A percentile compares a stretch with the other conserved stretches of the same genome.
phyloP scores from a whole-genome alignment of 352 stramenopile genomes.

The Phytophthora citrophthora region DNA sequence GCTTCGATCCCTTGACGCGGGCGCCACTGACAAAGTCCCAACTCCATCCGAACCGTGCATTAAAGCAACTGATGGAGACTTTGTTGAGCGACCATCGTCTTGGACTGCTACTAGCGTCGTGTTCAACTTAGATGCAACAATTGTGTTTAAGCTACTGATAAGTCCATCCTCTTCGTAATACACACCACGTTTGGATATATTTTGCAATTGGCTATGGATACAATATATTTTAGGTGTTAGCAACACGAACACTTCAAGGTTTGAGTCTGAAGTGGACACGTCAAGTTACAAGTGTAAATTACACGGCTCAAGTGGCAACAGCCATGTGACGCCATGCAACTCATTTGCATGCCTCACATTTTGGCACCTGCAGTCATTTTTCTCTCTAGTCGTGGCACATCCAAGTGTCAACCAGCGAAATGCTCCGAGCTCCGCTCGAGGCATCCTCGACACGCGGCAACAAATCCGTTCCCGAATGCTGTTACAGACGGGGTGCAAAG shows the following conservation, averaged over 20 bases:
- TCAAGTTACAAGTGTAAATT: neutral
- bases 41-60: slow-evolving; percentile 68
- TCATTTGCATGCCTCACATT: slow-evolving; percentile 26
- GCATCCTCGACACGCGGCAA: slow-evolving; percentile 4
- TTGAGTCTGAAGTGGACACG: neutral
- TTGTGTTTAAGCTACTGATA: neutral
- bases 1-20: slow-evolving; percentile 74
- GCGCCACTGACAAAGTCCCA: slow-evolving; percentile 61
- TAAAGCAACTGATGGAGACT: slow-evolving; percentile 80
- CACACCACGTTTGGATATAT: slow-evolving; percentile 14
- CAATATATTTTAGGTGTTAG: neutral
- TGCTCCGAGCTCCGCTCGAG: slow-evolving; percentile 9
- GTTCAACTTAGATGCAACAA: slow-evolving; percentile 33
- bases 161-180: slow-evolving; percentile 19
- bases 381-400: slow-evolving; percentile 24
- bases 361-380: neutral
- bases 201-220: slow-evolving; percentile 10
- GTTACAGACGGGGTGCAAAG: slow-evolving; percentile 11
- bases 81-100: slow-evolving; percentile 69
- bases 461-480: slow-evolving; percentile 32
- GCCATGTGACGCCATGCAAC: slow-evolving; percentile 15
- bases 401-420: slow-evolving; percentile 23
- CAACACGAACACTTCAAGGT: slow-evolving; percentile 12
- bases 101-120: slow-evolving; percentile 59
- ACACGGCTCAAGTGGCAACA: neutral